Conservation (phyloP, 1,284 basidiomycete species). For the Uromyces viciae-fabae region DNA sequence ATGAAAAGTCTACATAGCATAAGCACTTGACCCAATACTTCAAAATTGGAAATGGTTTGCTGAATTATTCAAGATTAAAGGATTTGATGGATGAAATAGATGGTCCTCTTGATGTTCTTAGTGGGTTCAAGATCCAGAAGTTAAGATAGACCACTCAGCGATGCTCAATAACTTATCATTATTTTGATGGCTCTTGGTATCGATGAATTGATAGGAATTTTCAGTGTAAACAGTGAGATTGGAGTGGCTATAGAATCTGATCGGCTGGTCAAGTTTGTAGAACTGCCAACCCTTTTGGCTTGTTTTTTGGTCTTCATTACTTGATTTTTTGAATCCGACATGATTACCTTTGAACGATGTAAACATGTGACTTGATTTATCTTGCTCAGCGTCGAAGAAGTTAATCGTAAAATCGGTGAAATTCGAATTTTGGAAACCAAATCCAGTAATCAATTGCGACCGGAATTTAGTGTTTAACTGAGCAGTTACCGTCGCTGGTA, state of each 20-base stretch:
- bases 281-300: background rate
- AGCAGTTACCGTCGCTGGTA: slow-evolving; percentile 10
- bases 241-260: background rate
- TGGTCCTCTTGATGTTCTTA: too few relatives aligned
- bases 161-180: background rate
- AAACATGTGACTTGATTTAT: background rate
- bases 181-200: background rate
- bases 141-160: background rate
- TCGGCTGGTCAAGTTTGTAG: background rate
- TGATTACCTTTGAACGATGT: background rate
- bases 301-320: background rate
- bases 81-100: too few relatives aligned
- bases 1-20: too few relatives aligned
- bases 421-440: slow-evolving; percentile 19
- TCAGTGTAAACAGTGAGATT: slow-evolving; percentile 2
- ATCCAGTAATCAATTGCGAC: slow-evolving; percentile 6
- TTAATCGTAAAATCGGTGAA: slow-evolving; percentile 20
- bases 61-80: too few relatives aligned
- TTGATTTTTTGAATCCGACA: background rate
- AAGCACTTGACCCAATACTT: too few relatives aligned
- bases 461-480: background rate
- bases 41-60: too few relatives aligned
- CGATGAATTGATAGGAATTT: background rate
- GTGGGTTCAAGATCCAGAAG: background rate
- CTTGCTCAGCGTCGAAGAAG: background rate